phyloP scores from a whole-genome alignment of 108 stramenopile genomes.

The Schizochytrium sp. region DNA sequence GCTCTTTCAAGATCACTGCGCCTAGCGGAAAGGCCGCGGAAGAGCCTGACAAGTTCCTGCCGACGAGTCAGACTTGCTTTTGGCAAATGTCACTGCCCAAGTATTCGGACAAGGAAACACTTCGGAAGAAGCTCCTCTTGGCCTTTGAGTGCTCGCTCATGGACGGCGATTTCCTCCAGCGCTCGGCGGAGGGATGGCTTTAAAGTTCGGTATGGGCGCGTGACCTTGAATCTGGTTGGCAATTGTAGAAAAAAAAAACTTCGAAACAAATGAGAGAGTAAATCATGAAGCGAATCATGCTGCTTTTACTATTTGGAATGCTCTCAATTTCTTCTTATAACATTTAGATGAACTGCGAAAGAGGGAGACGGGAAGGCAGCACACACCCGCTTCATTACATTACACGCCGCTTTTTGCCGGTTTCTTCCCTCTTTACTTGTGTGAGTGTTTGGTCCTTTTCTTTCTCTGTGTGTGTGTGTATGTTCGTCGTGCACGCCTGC shows the following conservation, averaged over 20 bases:
- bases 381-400: too few relatives aligned
- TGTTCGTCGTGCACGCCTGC: too few relatives aligned
- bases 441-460: too few relatives aligned
- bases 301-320: neutral
- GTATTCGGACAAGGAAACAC: constrained; percentile 65
- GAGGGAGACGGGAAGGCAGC: too few relatives aligned
- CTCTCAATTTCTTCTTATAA: neutral
- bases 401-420: too few relatives aligned
- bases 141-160: constrained; percentile 91
- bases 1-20: constrained; percentile 57
- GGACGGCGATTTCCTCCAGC: constrained; percentile 85
- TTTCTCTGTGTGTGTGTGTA: too few relatives aligned
- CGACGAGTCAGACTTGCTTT: constrained; percentile 91
- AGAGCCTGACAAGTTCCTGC: constrained; percentile 67
- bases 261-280: too few relatives aligned
- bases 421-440: too few relatives aligned
- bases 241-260: too few relatives aligned
- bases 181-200: constrained; percentile 37
- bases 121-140: constrained; percentile 75
- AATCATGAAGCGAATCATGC: too few relatives aligned
- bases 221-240: too few relatives aligned
- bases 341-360: neutral
- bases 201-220: neutral
- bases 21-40: constrained; percentile 33
- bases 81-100: constrained; percentile 80